phyloP scores from a whole-genome alignment of 495 filamentous ascomycete species.

The Penicillium riverlandense region DNA sequence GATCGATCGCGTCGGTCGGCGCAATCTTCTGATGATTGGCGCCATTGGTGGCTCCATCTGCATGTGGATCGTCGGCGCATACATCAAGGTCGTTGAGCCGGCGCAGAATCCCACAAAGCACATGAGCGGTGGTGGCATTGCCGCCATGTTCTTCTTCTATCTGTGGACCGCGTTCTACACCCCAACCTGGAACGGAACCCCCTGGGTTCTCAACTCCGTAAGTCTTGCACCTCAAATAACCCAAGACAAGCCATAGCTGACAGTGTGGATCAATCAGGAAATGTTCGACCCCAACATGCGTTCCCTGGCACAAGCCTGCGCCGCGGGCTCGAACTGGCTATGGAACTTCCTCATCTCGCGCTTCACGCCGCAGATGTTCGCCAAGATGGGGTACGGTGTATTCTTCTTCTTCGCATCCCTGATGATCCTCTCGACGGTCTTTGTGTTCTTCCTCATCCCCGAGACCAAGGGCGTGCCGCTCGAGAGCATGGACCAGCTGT shows the following conservation, averaged over 20 bases:
- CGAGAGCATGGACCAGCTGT: constrained; percentile 47
- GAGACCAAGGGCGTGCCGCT: constrained; percentile 55
- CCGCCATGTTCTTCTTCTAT: constrained; percentile 74
- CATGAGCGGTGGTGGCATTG: constrained; percentile 52
- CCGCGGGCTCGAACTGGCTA: constrained; percentile 66
- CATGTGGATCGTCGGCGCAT: constrained; percentile 70
- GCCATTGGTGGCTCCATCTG: constrained; percentile 60
- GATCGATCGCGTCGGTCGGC: constrained; percentile 64
- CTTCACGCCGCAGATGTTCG: constrained; percentile 71
- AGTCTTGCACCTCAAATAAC: not conserved
- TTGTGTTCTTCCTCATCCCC: constrained; percentile 59
- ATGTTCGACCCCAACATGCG: constrained; percentile 56
- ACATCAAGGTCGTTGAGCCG: constrained; percentile 55
- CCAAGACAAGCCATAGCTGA: not conserved
- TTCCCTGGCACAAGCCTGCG: constrained; percentile 60
- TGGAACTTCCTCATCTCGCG: constrained; percentile 68
- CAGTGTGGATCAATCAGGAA: constrained; percentile 23
- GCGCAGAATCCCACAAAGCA: constrained; percentile 22
- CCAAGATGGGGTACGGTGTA: constrained; percentile 59
- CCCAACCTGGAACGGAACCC: constrained; percentile 67
- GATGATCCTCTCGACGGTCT: constrained; percentile 58
- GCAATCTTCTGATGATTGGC: constrained; percentile 64
- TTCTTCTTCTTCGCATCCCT: constrained; percentile 72
- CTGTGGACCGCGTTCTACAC: constrained; percentile 75
- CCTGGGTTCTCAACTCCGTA: constrained; percentile 58